These are phyloP conservation scores for Haplosporangium sp. DNA, from an alignment of 371 early-diverging fungal genomes.

Conservation along the genomic window DNA sequence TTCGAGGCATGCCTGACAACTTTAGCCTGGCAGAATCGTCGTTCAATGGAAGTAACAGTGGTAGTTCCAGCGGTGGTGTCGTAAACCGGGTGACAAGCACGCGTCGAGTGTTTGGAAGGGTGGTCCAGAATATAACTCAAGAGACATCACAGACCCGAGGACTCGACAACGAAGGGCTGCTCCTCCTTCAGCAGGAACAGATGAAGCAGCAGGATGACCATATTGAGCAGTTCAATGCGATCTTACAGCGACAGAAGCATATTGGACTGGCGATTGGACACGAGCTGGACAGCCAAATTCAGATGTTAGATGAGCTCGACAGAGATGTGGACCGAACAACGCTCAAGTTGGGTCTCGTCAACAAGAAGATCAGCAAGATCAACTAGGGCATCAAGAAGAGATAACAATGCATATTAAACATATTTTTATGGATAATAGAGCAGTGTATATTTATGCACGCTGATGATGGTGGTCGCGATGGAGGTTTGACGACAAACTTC, in stretches of 20 bases:
- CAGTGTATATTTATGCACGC: too few relatives aligned
- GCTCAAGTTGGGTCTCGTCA: slow-evolving; percentile 77
- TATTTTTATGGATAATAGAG: too few relatives aligned
- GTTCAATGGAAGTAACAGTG: slow-evolving; percentile 16
- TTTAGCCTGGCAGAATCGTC: slow-evolving; percentile 35
- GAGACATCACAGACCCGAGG: slow-evolving; percentile 83
- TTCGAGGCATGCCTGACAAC: slow-evolving; percentile 31
- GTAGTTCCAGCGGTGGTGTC: slow-evolving; percentile 9
- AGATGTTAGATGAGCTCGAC: slow-evolving; percentile 86
- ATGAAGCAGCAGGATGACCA: slow-evolving; percentile 86
- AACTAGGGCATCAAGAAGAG: slow-evolving; percentile 49
- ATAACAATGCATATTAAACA: too few relatives aligned
- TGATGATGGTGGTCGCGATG: too few relatives aligned
- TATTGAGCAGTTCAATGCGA: slow-evolving; percentile 75
- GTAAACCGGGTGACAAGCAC: slow-evolving; percentile 47
- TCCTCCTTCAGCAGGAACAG: slow-evolving; percentile 77
- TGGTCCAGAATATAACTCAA: slow-evolving; percentile 58
- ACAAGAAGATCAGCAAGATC: slow-evolving; percentile 81
- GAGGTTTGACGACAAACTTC: too few relatives aligned
- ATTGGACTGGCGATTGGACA: slow-evolving; percentile 86
- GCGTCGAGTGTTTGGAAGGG: slow-evolving; percentile 76
- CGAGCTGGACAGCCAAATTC: slow-evolving; percentile 89
- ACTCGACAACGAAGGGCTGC: slow-evolving; percentile 76
- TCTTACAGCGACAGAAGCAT: slow-evolving; percentile 83
- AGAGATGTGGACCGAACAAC: slow-evolving; percentile 77